Base-by-base conservation (phyloP, 768 basidiomycete genomes). In the Pleurotus platypus region DNA sequence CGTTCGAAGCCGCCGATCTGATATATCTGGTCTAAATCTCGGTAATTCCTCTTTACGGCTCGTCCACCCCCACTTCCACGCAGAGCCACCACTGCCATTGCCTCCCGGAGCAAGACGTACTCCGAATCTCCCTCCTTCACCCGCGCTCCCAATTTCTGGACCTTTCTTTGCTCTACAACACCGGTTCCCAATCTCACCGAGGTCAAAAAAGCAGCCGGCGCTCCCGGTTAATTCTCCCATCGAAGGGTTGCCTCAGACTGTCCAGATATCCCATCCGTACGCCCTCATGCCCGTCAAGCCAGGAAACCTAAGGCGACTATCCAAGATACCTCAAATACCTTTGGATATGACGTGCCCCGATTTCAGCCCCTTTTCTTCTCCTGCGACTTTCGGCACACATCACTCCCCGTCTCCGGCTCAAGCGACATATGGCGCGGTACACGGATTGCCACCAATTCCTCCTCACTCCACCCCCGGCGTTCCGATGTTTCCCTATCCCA, bases 211-310 rank as follows among this genome's bases (percentile, higher is more conserved):
- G 6, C 39, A 4, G n/a, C 24, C 51, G 4, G 51, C 37, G n/a
- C 22, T 54, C 8, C 51, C 35, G 13, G 42, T 5, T 45, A 6
- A n/a, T 42, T 40, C 18, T 18, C 12, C 22, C 39, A 35, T 35
- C 6, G 18, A n/a, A 20, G 22, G 42, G 38, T 40, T 42, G 5
- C 18, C 24, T 16, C 24, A 16, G 24, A 12, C 24, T 22, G 51
- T 46, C 7, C 63, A 56, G 49, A 70, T 72, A 24, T 72, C 72
- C 24, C 66, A 64, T 42, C 71, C 72, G 1, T 72, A 66, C 46
- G 61, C 70, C 38, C 57, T 71, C 50, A 56, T 58, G 40, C 55
- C 61, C 6, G 40, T 58, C 27, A 67, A 63, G 43, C 57, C 57
- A 61, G 42, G 42, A n/a, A 24, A 57, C 56, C 40, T 1, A 20